Percentiles rank a stretch among this genome's conserved stretches.
These are phyloP conservation scores for Blastobotrys terrestris DNA, from an alignment of 805 yeast species.

Conservation along the genomic window DNA sequence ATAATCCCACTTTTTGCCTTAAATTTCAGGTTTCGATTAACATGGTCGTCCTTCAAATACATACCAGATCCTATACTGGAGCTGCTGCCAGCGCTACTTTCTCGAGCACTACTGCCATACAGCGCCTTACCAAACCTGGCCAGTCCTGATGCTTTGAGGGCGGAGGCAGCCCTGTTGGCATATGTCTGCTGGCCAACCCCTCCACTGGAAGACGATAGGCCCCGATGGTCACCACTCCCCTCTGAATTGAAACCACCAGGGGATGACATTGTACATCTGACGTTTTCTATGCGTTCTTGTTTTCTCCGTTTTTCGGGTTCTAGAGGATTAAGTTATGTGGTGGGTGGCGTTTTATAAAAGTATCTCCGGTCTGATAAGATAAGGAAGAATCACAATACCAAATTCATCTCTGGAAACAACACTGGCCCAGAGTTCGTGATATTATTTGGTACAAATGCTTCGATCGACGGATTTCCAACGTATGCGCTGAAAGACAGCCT, in stretches of 20 bases:
- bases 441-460: conserved; percentile 4
- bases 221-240: background rate
- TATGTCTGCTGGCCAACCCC: conserved; percentile 7
- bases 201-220: background rate
- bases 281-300: too few species aligned
- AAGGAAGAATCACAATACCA: too few species aligned
- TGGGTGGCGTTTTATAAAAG: background rate
- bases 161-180: conserved; percentile 18
- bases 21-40: conserved; percentile 2
- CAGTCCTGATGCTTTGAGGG: conserved; percentile 17
- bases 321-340: background rate
- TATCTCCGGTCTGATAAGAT: background rate
- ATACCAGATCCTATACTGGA: conserved; percentile 1
- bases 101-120: conserved; percentile 13
- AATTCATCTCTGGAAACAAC: background rate
- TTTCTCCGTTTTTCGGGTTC: too few species aligned
- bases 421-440: conserved; percentile 4
- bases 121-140: conserved; percentile 24
- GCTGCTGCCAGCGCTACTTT: background rate
- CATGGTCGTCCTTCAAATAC: background rate
- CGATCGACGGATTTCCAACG: conserved; percentile 9
- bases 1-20: conserved; percentile 22
- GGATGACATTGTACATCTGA: background rate
- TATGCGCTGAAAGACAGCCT: conserved; percentile 6
- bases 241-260: background rate